Conservation (phyloP, 176 grass and related monocot genomes). For the Alopecurus myosuroides region DNA sequence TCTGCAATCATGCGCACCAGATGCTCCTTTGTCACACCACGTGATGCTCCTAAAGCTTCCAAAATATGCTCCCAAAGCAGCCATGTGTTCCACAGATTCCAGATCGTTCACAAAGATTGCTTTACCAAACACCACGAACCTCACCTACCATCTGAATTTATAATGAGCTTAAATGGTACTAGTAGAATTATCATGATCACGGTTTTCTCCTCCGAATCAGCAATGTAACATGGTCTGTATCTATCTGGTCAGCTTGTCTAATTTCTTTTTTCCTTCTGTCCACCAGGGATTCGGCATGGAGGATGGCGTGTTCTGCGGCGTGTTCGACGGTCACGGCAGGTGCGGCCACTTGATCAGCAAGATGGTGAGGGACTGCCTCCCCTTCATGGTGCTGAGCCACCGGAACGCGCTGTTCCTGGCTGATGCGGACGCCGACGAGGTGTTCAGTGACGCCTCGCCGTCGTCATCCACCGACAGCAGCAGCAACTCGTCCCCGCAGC, state of each 20-base stretch:
- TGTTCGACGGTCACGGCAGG: slow-evolving; percentile 91
- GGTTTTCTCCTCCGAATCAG: not conserved
- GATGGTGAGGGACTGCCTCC: slow-evolving; percentile 70
- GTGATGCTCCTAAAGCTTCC: not conserved
- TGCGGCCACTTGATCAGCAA: slow-evolving; percentile 65
- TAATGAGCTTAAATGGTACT: not conserved
- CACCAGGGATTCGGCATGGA: slow-evolving; percentile 80
- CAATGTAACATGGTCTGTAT: not conserved
- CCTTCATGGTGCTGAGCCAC: slow-evolving; percentile 70
- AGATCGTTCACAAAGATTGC: not conserved
- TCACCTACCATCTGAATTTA: not conserved
- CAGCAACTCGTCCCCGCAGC: slow-evolving; percentile 13
- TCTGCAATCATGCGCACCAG: slow-evolving; percentile 1
- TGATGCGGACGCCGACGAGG: not conserved
- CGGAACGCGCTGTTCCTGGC: slow-evolving; percentile 51
- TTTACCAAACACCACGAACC: slow-evolving; percentile 4
- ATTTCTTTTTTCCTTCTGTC: not conserved
- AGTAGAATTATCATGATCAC: not conserved
- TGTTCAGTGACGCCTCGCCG: slow-evolving; percentile 38
- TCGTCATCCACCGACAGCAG: slow-evolving; percentile 31
- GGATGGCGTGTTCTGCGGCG: slow-evolving; percentile 86
- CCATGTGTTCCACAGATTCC: slow-evolving; percentile 2
- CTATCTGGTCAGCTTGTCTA: not conserved
- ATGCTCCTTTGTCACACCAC: not conserved
- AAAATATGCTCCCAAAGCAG: not conserved